Base-by-base conservation (phyloP, 208 protist genomes). In the Wallacemonas sp. region DNA sequence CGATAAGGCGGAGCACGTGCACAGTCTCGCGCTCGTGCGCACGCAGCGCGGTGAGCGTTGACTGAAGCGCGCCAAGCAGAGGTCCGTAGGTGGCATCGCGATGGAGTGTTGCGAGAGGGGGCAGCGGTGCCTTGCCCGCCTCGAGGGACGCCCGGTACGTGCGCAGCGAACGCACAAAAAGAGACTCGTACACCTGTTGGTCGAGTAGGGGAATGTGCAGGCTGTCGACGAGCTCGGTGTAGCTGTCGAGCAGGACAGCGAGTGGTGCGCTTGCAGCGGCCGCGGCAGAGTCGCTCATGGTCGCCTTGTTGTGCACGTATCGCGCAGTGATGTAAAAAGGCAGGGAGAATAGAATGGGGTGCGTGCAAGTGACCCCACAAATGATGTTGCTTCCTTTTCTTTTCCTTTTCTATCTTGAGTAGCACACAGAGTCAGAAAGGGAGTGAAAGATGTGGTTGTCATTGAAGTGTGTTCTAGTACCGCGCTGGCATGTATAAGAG, bases 21-120 rank as follows among this genome's bases (percentile, higher is more conserved):
- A 74, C 26, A n/a, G 79, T 84, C 20, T 67, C 72, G 44, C 57
- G 46, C 36, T 84, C 62, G 59, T 89, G 82, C 16, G 23, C n/a
- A 10, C 50, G 50, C 16, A 89, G 38, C 11, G 69, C 63, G 8
- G 41, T 23, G 22, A 86, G 52, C 2, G 83, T 20, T 1, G 76
- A 48, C 57, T 83, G 69, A 11, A 78, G 67, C 16, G 67, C 78
- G 33, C 80, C 82, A 3, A 76, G 63, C 12, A 65, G 39, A 22
- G 66, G 36, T 11, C 54, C 44, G 62, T 54, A 31, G 16, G 38
- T 26, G 8, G 11, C 28, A 39, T 62, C 31, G 22, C 22, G 16
- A 28, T 54, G 31, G 14, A 39, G 52, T 18, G 18, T 4, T n/a
- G n/a, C 5, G 5, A 49, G n/a, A 3, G 42, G 50, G 4, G 54